Evolutionary conservation across 495 filamentous ascomycete genomes (phyloP).

Genomic region (Daldinia bambusicola): DNA sequence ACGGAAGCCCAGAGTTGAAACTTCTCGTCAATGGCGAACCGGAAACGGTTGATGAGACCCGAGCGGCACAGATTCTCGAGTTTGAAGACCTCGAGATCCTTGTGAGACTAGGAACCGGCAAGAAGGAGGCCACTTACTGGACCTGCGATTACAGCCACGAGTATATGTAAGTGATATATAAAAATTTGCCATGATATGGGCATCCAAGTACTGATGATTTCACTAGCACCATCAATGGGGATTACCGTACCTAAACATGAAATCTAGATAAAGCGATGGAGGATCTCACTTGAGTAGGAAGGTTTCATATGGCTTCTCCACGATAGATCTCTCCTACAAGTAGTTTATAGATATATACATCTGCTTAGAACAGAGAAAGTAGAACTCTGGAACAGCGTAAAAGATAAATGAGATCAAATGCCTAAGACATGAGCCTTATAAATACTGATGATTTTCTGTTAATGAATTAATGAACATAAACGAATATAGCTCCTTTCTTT

Average conservation of each 20-base stretch:
- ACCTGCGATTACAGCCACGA: constrained; percentile 99
- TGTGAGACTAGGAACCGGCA: constrained; percentile 75
- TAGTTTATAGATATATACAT: not conserved
- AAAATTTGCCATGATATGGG: not conserved
- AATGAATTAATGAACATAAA: not conserved
- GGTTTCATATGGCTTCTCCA: not conserved
- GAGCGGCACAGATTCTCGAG: constrained; percentile 87
- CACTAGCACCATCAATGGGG: constrained; percentile 39
- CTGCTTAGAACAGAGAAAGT: not conserved
- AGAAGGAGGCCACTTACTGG: constrained; percentile 85
- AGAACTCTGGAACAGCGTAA: not conserved
- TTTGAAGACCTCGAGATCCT: constrained; percentile 86
- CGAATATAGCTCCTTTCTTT: not conserved
- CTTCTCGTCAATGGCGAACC: constrained; percentile 92
- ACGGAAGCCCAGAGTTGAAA: constrained; percentile 82
- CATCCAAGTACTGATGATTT: constrained; percentile 14
- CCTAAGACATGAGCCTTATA: not conserved
- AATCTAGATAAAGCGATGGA: not conserved
- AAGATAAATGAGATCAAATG: not conserved
- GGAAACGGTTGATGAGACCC: constrained; percentile 86
- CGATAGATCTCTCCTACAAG: constrained; percentile 11
- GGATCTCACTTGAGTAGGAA: not conserved
- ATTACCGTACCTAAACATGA: constrained; percentile 33
- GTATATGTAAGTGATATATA: constrained; percentile 67
- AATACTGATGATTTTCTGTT: not conserved